phyloP scores from a whole-genome alignment of 345 rosid genomes.

The Boechera retrofracta region DNA sequence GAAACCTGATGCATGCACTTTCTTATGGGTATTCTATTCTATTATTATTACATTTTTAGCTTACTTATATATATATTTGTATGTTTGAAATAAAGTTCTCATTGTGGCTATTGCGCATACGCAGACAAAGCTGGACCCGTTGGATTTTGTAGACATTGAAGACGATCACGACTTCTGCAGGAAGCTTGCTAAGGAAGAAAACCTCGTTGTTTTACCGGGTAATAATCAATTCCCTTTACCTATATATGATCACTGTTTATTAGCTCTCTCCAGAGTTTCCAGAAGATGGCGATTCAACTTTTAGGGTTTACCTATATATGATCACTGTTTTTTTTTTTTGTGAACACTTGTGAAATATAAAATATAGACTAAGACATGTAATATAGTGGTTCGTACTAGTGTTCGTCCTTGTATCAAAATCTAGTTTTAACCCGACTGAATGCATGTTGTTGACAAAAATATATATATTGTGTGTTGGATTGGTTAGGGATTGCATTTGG shows the following conservation, averaged over 20 bases:
- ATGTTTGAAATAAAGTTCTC: background rate
- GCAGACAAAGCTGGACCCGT: slow-evolving; percentile 18
- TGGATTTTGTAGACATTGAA: slow-evolving; percentile 24
- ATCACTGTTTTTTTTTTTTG: background rate
- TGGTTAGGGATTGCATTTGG: slow-evolving; percentile 64
- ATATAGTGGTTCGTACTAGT: background rate
- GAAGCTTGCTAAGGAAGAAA: slow-evolving; percentile 45
- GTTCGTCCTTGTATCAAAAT: background rate
- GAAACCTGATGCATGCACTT: slow-evolving; percentile 73
- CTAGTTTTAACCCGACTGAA: background rate
- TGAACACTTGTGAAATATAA: background rate
- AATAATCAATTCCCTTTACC: background rate
- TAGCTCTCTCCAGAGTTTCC: background rate
- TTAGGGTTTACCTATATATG: background rate
- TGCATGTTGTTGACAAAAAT: background rate
- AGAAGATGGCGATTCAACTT: background rate
- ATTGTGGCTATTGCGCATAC: background rate
- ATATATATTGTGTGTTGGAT: background rate
- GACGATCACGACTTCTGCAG: slow-evolving; percentile 37
- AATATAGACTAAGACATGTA: background rate
- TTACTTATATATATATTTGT: too few species aligned
- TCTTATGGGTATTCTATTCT: slow-evolving; percentile 57
- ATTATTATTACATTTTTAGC: background rate
- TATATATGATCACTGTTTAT: background rate
- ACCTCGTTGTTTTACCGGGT: slow-evolving; percentile 37